Percentiles rank a stretch among this genome's conserved stretches.
These are phyloP conservation scores for Erythrophleum fordii DNA, from an alignment of 306 rosid species.

Conservation along the genomic window DNA sequence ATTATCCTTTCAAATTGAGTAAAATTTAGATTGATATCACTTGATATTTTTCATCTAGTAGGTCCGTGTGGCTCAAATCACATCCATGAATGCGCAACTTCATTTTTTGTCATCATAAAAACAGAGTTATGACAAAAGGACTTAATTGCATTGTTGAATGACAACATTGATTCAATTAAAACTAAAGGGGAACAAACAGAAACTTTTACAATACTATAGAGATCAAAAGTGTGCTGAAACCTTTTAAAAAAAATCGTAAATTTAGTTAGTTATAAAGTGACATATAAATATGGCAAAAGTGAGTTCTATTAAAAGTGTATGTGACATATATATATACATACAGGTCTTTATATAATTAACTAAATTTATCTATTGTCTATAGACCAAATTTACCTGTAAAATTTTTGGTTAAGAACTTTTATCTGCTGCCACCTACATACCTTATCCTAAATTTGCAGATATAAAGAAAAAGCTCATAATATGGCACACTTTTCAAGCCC, in stretches of 20 bases:
- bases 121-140: not conserved
- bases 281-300: not conserved
- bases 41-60: too few species aligned
- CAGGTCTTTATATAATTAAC: too few species aligned
- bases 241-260: not conserved
- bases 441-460: slow-evolving; percentile 17
- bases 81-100: too few species aligned
- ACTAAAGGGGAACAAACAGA: not conserved
- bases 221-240: not conserved
- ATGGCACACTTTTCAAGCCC: slow-evolving; percentile 33
- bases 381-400: not conserved
- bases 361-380: not conserved
- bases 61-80: too few species aligned
- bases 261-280: not conserved
- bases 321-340: too few species aligned
- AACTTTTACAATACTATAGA: not conserved
- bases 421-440: slow-evolving; percentile 26
- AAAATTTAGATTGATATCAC: too few species aligned
- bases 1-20: too few species aligned
- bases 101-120: not conserved
- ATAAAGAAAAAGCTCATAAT: not conserved
- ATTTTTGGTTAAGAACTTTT: not conserved
- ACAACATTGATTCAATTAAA: not conserved
- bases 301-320: not conserved
- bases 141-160: not conserved